Evolutionary conservation across 1,284 basidiomycete genomes (phyloP).

Genomic region (Leccinum angustisporum): DNA sequence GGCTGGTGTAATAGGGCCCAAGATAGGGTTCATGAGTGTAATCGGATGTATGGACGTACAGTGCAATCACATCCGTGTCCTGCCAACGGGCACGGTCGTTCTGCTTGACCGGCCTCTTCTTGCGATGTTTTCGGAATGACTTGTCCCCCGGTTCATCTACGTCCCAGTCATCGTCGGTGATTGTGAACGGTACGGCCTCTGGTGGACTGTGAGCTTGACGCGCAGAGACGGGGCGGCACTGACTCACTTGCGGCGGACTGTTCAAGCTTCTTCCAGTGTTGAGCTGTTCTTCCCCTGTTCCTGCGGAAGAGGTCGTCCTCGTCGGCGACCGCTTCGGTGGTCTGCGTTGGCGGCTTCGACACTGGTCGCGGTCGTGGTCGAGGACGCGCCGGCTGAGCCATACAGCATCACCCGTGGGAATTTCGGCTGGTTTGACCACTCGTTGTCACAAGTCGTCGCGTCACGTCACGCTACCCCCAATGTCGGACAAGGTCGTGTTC

Average conservation of each 20-base stretch:
- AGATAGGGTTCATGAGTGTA: neutral
- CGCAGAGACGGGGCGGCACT: constrained; percentile 12
- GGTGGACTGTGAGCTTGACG: constrained; percentile 14
- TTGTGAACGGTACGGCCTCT: constrained; percentile 26
- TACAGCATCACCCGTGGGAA: constrained; percentile 47
- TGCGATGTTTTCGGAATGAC: constrained; percentile 35
- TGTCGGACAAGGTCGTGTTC: constrained; percentile 40
- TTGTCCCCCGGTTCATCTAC: constrained; percentile 25
- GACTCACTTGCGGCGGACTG: constrained; percentile 49
- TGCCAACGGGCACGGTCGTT: constrained; percentile 39
- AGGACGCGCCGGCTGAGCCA: constrained; percentile 35
- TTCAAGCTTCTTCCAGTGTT: constrained; percentile 58
- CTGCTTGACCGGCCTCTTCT: constrained; percentile 39
- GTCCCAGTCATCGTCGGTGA: constrained; percentile 21
- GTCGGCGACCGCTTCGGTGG: constrained; percentile 39
- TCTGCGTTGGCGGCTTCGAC: constrained; percentile 22
- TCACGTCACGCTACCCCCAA: constrained; percentile 32
- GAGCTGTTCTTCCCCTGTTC: constrained; percentile 52
- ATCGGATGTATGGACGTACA: constrained; percentile 27
- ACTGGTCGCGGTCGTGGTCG: constrained; percentile 55
- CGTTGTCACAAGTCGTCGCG: constrained; percentile 34
- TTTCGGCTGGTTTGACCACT: constrained; percentile 21
- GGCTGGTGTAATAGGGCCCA: neutral
- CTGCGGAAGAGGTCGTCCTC: constrained; percentile 67
- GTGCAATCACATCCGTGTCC: constrained; percentile 21